Evolutionary conservation across 768 basidiomycete genomes (phyloP).

Genomic region (Panaeolus papilionaceus): DNA sequence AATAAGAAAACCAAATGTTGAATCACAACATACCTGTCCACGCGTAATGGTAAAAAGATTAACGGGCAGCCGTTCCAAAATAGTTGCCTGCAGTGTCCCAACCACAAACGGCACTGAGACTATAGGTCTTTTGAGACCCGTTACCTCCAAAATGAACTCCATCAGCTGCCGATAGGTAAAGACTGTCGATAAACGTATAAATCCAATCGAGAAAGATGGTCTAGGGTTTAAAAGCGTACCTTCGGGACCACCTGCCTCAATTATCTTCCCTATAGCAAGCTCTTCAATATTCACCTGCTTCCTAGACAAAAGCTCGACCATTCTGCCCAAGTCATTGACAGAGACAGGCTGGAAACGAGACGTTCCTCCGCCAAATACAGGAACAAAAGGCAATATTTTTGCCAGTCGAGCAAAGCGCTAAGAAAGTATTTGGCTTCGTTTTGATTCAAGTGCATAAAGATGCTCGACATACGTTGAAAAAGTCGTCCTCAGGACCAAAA

Average conservation of each 20-base stretch:
- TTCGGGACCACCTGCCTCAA: constrained; percentile 48
- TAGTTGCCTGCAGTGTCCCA: constrained; percentile 67
- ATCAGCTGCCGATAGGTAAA: constrained; percentile 74
- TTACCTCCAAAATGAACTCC: constrained; percentile 63
- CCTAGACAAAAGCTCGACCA: constrained; percentile 64
- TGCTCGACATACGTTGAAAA: constrained; percentile 66
- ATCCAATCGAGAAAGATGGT: neutral
- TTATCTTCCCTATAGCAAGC: constrained; percentile 57
- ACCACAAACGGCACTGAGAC: constrained; percentile 68
- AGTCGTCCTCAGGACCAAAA: constrained; percentile 78
- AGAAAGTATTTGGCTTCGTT: neutral
- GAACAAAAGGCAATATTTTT: constrained; percentile 67
- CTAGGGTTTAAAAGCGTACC: constrained; percentile 27
- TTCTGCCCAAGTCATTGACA: constrained; percentile 68
- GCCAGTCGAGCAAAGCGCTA: constrained; percentile 71
- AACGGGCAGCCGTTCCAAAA: constrained; percentile 67
- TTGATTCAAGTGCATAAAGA: constrained; percentile 23
- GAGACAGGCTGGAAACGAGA: constrained; percentile 77
- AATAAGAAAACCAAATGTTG: no score
- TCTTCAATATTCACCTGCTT: constrained; percentile 46
- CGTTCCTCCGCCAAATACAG: constrained; percentile 77
- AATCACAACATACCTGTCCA: constrained; percentile 58
- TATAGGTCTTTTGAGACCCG: constrained; percentile 58
- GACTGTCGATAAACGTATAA: constrained; percentile 43
- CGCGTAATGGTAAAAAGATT: constrained; percentile 74